Evolutionary conservation across 2,329 filamentous ascomycete genomes (phyloP).

Genomic region (Alternaria postmessia): DNA sequence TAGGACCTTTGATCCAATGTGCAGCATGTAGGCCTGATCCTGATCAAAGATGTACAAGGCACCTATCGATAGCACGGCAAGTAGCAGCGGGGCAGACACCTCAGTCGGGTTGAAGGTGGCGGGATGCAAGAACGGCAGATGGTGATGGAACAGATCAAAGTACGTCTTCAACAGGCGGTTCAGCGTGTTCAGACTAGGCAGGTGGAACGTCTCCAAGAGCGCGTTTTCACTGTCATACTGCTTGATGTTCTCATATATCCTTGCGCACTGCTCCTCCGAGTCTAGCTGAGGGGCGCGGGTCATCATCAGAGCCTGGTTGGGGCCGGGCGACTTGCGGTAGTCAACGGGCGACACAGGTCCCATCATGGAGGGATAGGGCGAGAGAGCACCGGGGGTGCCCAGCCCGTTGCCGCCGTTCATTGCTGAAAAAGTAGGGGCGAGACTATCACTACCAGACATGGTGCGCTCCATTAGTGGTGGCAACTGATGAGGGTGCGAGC

Average conservation of each 20-base stretch:
- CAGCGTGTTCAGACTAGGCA: constrained; percentile 80
- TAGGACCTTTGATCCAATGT: constrained; percentile 96
- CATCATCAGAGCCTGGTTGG: constrained; percentile 69
- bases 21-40: constrained; percentile 94
- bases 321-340: constrained; percentile 74
- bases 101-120: constrained; percentile 85
- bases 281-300: constrained; percentile 80
- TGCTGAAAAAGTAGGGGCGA: constrained; percentile 72
- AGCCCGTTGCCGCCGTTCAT: constrained; percentile 75
- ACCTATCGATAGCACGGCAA: constrained; percentile 93
- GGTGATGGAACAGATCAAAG: constrained; percentile 96
- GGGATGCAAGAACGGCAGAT: constrained; percentile 93
- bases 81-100: constrained; percentile 80
- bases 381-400: constrained; percentile 76
- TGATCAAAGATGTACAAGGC: constrained; percentile 97
- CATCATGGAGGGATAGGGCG: constrained; percentile 74
- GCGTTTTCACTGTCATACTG: constrained; percentile 80
- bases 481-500: constrained; percentile 69
- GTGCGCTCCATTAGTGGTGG: constrained; percentile 74
- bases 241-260: constrained; percentile 86
- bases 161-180: constrained; percentile 96
- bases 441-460: constrained; percentile 64
- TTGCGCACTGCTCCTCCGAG: constrained; percentile 83
- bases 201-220: constrained; percentile 86
- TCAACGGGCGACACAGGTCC: constrained; percentile 74